These are phyloP conservation scores for Mallotus repandus DNA, from an alignment of 441 rosid species.

Conservation along the genomic window DNA sequence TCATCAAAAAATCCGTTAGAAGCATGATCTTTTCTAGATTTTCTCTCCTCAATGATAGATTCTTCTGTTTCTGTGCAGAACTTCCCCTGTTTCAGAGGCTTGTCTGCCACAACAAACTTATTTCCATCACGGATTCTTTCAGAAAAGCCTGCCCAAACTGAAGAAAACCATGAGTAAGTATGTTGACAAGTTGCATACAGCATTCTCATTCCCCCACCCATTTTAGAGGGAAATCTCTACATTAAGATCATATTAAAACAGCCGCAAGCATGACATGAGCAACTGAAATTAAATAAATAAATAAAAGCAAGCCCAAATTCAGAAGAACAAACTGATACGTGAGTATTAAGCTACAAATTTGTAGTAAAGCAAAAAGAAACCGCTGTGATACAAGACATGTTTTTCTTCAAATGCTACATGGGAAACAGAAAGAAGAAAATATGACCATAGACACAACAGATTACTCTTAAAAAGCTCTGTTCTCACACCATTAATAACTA, in stretches of 20 bases:
- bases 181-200: background rate
- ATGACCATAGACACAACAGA: no score
- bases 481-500: background rate
- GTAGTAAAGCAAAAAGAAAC: background rate
- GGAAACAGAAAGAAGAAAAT: background rate
- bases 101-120: constrained; percentile 83
- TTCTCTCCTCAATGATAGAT: constrained; percentile 59
- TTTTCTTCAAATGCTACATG: background rate
- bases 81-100: constrained; percentile 48
- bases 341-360: background rate
- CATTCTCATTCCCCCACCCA: background rate
- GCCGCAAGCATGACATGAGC: background rate
- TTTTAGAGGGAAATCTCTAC: background rate
- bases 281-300: background rate
- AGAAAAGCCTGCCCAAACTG: constrained; percentile 99
- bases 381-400: background rate
- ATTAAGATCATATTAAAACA: background rate
- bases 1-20: constrained; percentile 65
- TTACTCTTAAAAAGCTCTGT: no score
- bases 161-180: constrained; percentile 11
- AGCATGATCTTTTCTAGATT: constrained; percentile 53
- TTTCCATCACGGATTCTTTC: constrained; percentile 77
- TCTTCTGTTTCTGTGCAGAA: constrained; percentile 66
- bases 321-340: background rate
- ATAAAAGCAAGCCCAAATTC: background rate